Percentiles rank a stretch among this genome's conserved stretches.
phyloP scores from a whole-genome alignment of 495 filamentous ascomycete species.

The Talaromyces liani region DNA sequence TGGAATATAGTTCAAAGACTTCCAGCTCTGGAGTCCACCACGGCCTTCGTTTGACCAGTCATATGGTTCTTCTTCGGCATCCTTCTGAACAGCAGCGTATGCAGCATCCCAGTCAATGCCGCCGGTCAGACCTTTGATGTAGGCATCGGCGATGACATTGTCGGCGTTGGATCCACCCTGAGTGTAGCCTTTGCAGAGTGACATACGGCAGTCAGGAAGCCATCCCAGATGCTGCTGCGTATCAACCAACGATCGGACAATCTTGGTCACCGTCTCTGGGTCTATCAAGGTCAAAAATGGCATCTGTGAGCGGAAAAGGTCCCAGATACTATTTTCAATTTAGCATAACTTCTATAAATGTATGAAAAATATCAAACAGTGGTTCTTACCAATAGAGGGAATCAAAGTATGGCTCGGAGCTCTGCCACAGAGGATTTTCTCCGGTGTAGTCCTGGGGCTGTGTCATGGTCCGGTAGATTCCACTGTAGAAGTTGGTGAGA shows the following conservation, averaged over 20 bases:
- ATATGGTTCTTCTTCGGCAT: constrained; percentile 58
- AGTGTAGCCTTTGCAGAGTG: constrained; percentile 59
- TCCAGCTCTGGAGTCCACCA: constrained; percentile 68
- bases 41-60: constrained; percentile 69
- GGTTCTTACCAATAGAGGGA: constrained; percentile 45
- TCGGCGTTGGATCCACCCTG: constrained; percentile 75
- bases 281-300: constrained; percentile 61
- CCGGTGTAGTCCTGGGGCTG: constrained; percentile 69
- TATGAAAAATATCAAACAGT: not conserved
- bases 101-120: constrained; percentile 62
- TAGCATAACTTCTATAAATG: not conserved
- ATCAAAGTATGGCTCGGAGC: constrained; percentile 56
- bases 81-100: constrained; percentile 57
- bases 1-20: constrained; percentile 57
- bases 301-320: constrained; percentile 58
- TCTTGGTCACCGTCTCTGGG: constrained; percentile 52
- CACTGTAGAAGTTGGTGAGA: constrained; percentile 51
- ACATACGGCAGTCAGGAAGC: constrained; percentile 59
- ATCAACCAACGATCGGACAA: constrained; percentile 64
- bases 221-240: constrained; percentile 64
- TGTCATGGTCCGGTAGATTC: constrained; percentile 50
- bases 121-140: constrained; percentile 57
- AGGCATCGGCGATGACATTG: constrained; percentile 69
- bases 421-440: constrained; percentile 65
- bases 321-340: constrained; percentile 36